Percentiles rank a stretch among this genome's conserved stretches.
phyloP scores from a whole-genome alignment of 176 grass and related monocot species.

The Saccharum officinarum region DNA sequence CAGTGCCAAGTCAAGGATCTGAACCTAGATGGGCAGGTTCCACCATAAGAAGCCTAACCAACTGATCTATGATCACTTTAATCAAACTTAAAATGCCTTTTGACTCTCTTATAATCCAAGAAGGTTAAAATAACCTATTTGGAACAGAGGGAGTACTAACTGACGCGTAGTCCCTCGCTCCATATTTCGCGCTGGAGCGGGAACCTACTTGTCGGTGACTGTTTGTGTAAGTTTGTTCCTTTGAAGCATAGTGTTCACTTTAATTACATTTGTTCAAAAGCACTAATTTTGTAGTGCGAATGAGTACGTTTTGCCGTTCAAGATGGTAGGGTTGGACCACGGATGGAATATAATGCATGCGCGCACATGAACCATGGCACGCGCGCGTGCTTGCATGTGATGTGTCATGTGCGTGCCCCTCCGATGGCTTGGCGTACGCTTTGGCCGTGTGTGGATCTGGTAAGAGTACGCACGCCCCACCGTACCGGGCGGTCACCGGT shows the following conservation, averaged over 20 bases:
- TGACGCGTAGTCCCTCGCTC: too few species aligned
- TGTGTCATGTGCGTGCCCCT: neutral
- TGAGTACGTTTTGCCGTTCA: neutral
- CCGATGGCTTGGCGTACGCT: neutral
- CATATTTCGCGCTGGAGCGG: too few species aligned
- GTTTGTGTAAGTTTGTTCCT: neutral
- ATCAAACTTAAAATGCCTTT: too few species aligned
- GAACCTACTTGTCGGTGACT: neutral
- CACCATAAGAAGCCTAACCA: too few species aligned
- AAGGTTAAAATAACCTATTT: too few species aligned
- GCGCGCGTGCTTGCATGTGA: constrained; percentile 31
- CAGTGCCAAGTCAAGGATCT: too few species aligned
- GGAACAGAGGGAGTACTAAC: too few species aligned
- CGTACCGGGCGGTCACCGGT: neutral
- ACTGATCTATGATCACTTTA: too few species aligned
- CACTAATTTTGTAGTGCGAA: neutral
- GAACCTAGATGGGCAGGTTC: too few species aligned
- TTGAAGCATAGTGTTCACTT: neutral
- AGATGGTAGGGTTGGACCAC: neutral
- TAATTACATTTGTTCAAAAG: neutral
- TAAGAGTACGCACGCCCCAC: neutral
- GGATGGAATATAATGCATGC: neutral
- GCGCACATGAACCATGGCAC: constrained; percentile 28
- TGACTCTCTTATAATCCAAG: too few species aligned
- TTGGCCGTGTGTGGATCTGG: neutral